phyloP scores from a whole-genome alignment of 805 yeast genomes.

The Zygosaccharomyces siamensis region DNA sequence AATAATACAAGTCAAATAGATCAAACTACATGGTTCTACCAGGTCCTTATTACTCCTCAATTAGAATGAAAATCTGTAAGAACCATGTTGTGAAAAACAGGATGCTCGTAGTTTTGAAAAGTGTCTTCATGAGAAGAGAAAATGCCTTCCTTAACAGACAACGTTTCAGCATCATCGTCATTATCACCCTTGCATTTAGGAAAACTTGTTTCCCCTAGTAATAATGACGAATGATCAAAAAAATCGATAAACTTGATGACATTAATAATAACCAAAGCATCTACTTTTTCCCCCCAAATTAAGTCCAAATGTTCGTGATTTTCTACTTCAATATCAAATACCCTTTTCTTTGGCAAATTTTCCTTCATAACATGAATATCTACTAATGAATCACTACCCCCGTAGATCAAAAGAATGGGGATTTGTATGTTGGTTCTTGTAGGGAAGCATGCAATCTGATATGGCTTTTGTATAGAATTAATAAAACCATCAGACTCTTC shows the following conservation, averaged over 20 bases:
- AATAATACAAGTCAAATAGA: not conserved
- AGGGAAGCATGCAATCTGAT: constrained; percentile 43
- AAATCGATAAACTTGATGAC: constrained; percentile 37
- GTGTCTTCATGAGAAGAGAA: not conserved
- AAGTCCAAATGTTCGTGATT: constrained; percentile 88
- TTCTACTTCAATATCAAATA: constrained; percentile 52
- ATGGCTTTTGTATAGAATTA: constrained; percentile 35
- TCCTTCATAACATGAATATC: constrained; percentile 70
- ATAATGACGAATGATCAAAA: constrained; percentile 19
- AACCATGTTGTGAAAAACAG: not conserved
- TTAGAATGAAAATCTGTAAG: not conserved
- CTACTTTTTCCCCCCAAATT: constrained; percentile 77
- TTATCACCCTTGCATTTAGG: constrained; percentile 2
- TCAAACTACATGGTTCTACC: not conserved
- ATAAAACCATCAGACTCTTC: constrained; percentile 52
- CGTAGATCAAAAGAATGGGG: constrained; percentile 77
- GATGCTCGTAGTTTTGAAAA: not conserved
- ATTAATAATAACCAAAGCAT: constrained; percentile 40
- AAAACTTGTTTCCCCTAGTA: constrained; percentile 2
- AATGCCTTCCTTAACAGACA: constrained; percentile 4
- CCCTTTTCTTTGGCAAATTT: constrained; percentile 54
- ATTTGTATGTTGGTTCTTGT: constrained; percentile 57
- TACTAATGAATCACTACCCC: constrained; percentile 76
- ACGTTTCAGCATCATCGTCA: constrained; percentile 9
- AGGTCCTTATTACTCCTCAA: not conserved